Evolutionary conservation across 495 filamentous ascomycete species (phyloP), one percentile per base, ranked within the genome.

Genomic region (Daldinia concentrica): DNA sequence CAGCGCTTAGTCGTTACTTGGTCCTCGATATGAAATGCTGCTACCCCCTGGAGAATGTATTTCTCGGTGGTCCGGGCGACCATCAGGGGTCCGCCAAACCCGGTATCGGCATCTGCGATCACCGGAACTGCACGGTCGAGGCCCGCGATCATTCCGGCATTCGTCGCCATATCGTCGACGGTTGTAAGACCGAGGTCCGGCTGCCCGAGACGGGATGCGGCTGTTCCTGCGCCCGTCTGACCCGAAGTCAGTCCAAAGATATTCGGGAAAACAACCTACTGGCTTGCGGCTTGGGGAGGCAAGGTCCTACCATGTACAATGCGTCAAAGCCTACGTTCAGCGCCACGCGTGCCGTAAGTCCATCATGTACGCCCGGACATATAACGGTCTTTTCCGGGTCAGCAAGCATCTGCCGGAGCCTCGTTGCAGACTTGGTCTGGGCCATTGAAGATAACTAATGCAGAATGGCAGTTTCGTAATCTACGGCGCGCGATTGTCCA

Each of bases 81-180:
- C 82, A 89, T 89, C 34, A 90, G 69, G 0, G 87, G 86, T 0
- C 86, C 88, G 68, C 88, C 89, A 60, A 86, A 90, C 22, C 88
- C 88, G 12, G 86, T 88, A 76, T 93, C 90, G 69, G 88, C 89
- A 71, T 92, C 90, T n/a, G 90, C 90, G 74, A 93, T 91, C 5
- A 92, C 69, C 1, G 84, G 82, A 0, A 84, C 81, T 32, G 77
- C 77, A 0, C 87, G 87, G 66, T 90, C 82, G 36, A 92, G 79
- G 62, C 83, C 84, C 50, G 89, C 87, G 59, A 93, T 88, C 86
- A 91, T 91, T 52, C 84, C 81, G 0, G 89, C 90, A 71, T 91
- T 88, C 58, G 81, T 82, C 30, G 81, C 76, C 89, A 92, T 92
- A 76, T 93, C 90, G 72, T 87, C 84, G 56, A 88, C 81, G 11